Evolutionary conservation across 1,284 basidiomycete genomes (phyloP), one percentile per base, ranked within the genome.

Genomic region (Ustilago bromivora): DNA sequence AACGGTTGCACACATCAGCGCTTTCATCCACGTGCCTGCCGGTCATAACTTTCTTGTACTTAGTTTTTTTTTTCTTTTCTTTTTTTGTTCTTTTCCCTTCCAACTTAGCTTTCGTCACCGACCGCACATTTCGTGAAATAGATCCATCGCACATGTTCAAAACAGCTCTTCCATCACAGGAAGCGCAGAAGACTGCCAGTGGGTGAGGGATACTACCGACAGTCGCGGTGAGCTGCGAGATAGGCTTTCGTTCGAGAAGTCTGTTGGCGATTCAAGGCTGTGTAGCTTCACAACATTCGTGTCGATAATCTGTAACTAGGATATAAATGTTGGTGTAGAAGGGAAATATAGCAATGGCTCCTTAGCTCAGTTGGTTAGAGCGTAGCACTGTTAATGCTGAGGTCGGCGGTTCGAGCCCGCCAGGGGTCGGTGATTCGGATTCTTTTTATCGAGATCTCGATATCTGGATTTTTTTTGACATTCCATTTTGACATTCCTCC

Each of bases 291-390:
- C 23, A 3, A 28, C 0, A 28, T 28, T 28, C 23, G 0, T 3
- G 3, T 3, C 23, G 3, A 28, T 28, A 28, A 0, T 2, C 2
- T 15, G 5, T 41, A 17, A 6, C 1, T 15, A 1, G 13, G 0
- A 19, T 46, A 46, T 19, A 19, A 1, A 23, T 19, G 7, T 7
- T 5, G 1, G 13, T 10, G 19, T 0, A 8, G 1, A 19, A 3
- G 5, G n/a, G 1, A 7, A 23, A 17, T 9, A 17, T 46, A 51
- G 5, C 10, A 36, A 6, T 41, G 31, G 68, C 74, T 66, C 66
- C 63, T 51, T 78, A 75, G 76, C 76, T 78, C 76, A 78, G 76
- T 78, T 78, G 76, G 76, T 72, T 78, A 78, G 76, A 75, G 76
- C 76, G 76, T 78, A 71, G 71, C 71, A 74, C 71, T 78, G 76